Conservation (phyloP, 1,139 yeast species). For the Protomyces gravidus region DNA sequence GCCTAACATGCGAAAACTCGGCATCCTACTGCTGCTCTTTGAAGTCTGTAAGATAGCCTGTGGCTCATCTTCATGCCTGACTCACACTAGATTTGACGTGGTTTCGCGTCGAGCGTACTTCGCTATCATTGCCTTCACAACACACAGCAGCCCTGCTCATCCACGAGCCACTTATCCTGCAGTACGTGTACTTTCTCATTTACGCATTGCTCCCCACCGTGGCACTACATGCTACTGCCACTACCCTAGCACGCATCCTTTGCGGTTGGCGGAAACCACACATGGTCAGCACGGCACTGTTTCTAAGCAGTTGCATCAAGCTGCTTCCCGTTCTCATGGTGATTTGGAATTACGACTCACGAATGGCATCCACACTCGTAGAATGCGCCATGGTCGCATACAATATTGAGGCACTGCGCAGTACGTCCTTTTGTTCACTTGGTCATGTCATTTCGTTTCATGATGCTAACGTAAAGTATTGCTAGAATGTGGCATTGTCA, state of each 20-base stretch:
- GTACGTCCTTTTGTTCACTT: too few relatives aligned
- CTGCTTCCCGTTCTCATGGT: constrained; percentile 89
- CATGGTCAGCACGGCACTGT: constrained; percentile 59
- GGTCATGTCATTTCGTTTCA: background rate
- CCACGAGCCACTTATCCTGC: constrained; percentile 49
- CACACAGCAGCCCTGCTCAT: constrained; percentile 41
- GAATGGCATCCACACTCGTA: constrained; percentile 59
- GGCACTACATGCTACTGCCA: constrained; percentile 52
- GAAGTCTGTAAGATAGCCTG: constrained; percentile 50
- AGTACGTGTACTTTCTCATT: constrained; percentile 62
- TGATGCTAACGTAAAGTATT: background rate
- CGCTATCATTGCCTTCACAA: constrained; percentile 18
- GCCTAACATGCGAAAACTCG: constrained; percentile 41
- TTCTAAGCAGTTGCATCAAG: constrained; percentile 55
- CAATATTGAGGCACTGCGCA: constrained; percentile 57
- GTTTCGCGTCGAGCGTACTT: constrained; percentile 77
- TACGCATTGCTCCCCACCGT: constrained; percentile 60
- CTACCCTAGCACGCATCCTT: constrained; percentile 43
- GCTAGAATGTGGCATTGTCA: constrained; percentile 30
- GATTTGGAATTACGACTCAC: constrained; percentile 91
- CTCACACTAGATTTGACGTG: constrained; percentile 60
- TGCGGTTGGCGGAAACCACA: constrained; percentile 41
- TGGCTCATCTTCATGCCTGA: background rate
- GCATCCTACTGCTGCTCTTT: constrained; percentile 66
- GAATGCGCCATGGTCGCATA: constrained; percentile 60